Base-by-base conservation (phyloP, 2,329 filamentous ascomycete genomes). In the Nothopassalora personata region DNA sequence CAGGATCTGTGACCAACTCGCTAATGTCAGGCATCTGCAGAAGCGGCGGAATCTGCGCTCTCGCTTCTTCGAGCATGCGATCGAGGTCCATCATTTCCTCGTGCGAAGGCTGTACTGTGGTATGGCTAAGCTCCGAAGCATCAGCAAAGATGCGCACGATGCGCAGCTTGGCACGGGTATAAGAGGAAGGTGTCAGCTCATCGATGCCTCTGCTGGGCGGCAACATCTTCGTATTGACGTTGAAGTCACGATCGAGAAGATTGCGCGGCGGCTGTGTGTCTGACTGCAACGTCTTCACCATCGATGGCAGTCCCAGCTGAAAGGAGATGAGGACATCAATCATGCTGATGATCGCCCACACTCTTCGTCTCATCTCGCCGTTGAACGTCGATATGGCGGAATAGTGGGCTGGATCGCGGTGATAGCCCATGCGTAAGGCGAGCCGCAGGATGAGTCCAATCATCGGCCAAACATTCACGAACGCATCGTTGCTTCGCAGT, bases 291-390 rank as follows among this genome's bases (percentile, higher is more conserved):
- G 74, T 69, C 46, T 63, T 64, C n/a, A 80, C 74, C 73, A 80
- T 77, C n/a, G 76, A 77, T 1, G 79, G 80, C 18, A 81, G 68
- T 0, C 79, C 79, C 39, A 80, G 71, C 56, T 80, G 76, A 46
- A 79, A 79, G 0, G 77, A 79, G 45, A 79, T 71, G 8, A 80
- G 60, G 0, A 77, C 69, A 34, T 81, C 79, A 4, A 80, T 64
- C 63, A 78, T 77, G 47, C 71, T 73, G 1, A 79, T 66, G 0
- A 73, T 69, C 6, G 73, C 68, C 78, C 79, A 81, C 0, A 75
- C 63, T 1, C 79, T 70, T 31, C 76, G 70, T 19, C 79, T 71
- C 77, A 81, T 81, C 62, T 81, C 79, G 2, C 73, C 72, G 0
- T 74, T 62, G 36, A 80, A 77, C 0, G 71, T 67, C 0, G 73